Base-by-base conservation (phyloP, 2,329 filamentous ascomycete species). In the Fusarium sp. region DNA sequence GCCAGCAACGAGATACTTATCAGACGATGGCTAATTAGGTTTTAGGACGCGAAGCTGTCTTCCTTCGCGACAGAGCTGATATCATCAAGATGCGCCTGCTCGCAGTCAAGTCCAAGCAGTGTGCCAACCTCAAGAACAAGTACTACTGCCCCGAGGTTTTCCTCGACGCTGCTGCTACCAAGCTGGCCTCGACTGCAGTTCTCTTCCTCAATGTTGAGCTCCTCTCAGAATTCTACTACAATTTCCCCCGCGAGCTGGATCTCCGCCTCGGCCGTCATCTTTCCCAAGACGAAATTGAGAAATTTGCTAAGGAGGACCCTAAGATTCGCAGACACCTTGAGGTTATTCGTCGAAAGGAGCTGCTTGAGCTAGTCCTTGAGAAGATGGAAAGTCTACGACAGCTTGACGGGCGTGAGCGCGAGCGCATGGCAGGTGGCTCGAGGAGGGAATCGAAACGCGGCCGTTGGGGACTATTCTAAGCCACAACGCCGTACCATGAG, bases 101-200 rank as follows among this genome's bases (percentile, higher is more conserved):
- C 62, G 96, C 96, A 44, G 87, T 97, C 61, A 96, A 95, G 79
- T 96, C 93, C 15, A 94, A 95, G 79, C 95, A 97, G 82, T 99
- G 96, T 82, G 88, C 90, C 63, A 89, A 85, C 71, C 87, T 91
- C 72, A 91, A 92, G 76, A 97, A 97, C 85, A 98, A 98, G 84
- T 98, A 98, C 82, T 90, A 96, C 82, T 99, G 96, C 77, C 96
- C 96, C 0, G 96, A 99, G 79, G 89, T 99, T 15, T 99, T 99
- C 84, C 89, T 99, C n/a, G 95, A 99, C 76, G 94, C 97, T 4
- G 96, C 97, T 2, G 95, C 96, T 2, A 94, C 95, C 73, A 98
- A 98, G 82, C 88, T 99, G 51, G 97, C 95, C 4, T 92, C 94
- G 2, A 99, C 96, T 0, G 95, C 96, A 3, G 96, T 99, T 9